Conservation (phyloP, 306 rosid genomes). For the Oxytropis ochrocephala region DNA sequence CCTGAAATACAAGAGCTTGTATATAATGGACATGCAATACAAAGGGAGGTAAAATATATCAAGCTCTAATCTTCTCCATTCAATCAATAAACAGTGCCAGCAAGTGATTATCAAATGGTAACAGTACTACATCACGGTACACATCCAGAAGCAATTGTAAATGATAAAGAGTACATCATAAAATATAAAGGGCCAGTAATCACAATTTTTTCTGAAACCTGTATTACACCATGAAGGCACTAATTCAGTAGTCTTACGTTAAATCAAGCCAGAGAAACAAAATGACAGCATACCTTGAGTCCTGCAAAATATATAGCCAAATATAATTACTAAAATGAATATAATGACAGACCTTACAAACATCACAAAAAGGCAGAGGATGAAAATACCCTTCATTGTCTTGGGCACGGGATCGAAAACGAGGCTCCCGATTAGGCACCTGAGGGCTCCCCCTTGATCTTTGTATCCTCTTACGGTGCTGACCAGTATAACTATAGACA, state of each 20-base stretch:
- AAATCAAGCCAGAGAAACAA: slow-evolving; percentile 30
- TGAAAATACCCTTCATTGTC: slow-evolving; percentile 72
- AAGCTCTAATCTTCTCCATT: not conserved
- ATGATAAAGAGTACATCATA: not conserved
- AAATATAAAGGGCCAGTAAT: not conserved
- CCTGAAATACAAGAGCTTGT: slow-evolving; percentile 49
- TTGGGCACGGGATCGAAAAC: slow-evolving; percentile 52
- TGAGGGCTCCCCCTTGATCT: slow-evolving; percentile 85
- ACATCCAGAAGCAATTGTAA: not conserved
- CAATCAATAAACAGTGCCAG: not conserved
- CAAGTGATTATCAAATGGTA: not conserved
- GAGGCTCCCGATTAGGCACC: slow-evolving; percentile 60
- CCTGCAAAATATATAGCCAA: slow-evolving; percentile 57
- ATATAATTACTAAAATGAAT: slow-evolving; percentile 16
- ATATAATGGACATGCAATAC: slow-evolving; percentile 24
- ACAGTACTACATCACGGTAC: slow-evolving; percentile 1
- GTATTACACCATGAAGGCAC: slow-evolving; percentile 19
- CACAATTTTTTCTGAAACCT: slow-evolving; percentile 12
- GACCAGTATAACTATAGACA: slow-evolving; percentile 54
- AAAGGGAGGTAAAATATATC: not conserved
- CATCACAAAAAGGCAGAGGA: slow-evolving; percentile 7
- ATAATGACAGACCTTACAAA: slow-evolving; percentile 13
- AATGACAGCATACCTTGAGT: slow-evolving; percentile 76
- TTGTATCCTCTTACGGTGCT: slow-evolving; percentile 85
- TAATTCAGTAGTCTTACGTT: not conserved